Base-by-base conservation (phyloP, 2,329 filamentous ascomycete species). In the Trichoderma semiorbis region DNA sequence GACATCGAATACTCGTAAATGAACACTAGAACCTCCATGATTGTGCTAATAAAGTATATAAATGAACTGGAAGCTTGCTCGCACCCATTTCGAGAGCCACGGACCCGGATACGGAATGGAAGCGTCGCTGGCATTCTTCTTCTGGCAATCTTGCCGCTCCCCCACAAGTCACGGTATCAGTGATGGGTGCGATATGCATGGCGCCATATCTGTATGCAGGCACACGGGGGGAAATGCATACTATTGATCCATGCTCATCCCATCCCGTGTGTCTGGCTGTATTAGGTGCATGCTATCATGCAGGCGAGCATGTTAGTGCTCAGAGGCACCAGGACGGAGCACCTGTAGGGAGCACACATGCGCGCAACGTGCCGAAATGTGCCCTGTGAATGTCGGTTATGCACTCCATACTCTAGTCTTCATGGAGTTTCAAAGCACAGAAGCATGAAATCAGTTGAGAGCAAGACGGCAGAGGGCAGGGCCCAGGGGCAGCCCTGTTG, bases 221-320 rank as follows among this genome's bases (percentile, higher is more conserved):
- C 67, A 69, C 67, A 69, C 67, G 43, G 67, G 66, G 63, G 67
- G n/a, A 62, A 61, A 50, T 69, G 67, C 67, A 69, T 53, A 14
- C 47, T 53, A 53, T 24, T 53, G 47, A 53, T 53, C 47, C 47
- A 53, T 53, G 47, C 47, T 24, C 47, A 24, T 53, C 47, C 47
- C 47, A 24, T 53, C 47, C 47, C 47, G 47, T 58, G 64, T 18
- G 32, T 24, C 24, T 62, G 28, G 11, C 36, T 47, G 16, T 28
- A 24, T 21, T 58, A 50, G 66, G 57, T 61, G 67, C 57, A 61
- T 53, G 28, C 10, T 5, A 39, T 24, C 58, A 39, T 60, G 58
- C 58, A 62, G 32, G 57, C 57, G 24, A 34, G 55, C 55, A 34
- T 21, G 32, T 21, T 43, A n/a, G 16, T 43, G 39, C 39, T n/a